Evolutionary conservation across 306 rosid species (phyloP), one percentile per base, ranked within the genome.

Genomic region (Fragaria iinumae): DNA sequence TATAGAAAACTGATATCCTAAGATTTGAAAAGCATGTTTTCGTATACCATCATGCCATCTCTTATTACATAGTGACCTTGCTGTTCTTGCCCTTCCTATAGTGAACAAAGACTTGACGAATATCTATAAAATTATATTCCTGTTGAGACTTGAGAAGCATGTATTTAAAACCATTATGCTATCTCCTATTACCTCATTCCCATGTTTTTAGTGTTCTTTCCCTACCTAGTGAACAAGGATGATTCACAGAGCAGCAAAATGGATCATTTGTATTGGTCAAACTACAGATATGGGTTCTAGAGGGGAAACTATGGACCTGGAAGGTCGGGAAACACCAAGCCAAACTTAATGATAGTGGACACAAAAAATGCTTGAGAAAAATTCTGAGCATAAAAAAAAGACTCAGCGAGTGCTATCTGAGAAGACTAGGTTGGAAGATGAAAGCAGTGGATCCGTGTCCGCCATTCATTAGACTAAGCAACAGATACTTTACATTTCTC

Each of bases 271-370:
- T 13, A 68, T 21, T 68, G 36, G 68, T 66, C 41, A 6, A 65
- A 65, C 23, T 75, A 64, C 67, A 48, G 64, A 65, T 65, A 32
- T 48, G 65, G 25, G 48, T 76, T 64, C 72, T 11, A 76, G 36
- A 11, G 52, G 72, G 45, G 50, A 64, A 75, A 32, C 65, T 62
- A 48, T 36, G 72, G 64, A 62, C 77, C 65, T 47, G 59, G 73
- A 70, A 45, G 39, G 66, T 11, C 1, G 38, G 66, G 17, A 60
- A 27, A 36, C 5, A 62, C n/a, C 18, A 62, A 29, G 67, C 41
- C 9, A 25, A 62, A 56, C 67, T 62, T 62, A 25, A 29, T 5
- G 20, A 6, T 11, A 32, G 41, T 14, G 41, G 39, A 62, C 41
- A 27, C 41, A 29, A 12, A 62, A 62, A 62, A 29, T 20, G 12